phyloP scores from a whole-genome alignment of 176 grass and related monocot genomes.

The Eragrostis curvula region DNA sequence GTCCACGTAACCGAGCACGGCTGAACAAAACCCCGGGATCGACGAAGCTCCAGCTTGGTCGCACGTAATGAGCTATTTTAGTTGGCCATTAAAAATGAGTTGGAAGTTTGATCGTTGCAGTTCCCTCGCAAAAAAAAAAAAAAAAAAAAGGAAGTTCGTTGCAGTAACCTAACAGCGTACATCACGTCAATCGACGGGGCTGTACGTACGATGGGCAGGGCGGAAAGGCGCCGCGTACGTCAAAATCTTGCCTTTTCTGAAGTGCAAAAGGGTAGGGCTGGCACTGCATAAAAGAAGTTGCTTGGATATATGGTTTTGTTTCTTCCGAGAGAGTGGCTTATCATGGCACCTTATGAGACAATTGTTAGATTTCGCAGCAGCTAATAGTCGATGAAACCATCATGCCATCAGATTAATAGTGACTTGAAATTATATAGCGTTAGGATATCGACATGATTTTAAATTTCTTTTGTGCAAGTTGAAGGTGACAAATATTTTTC shows the following conservation, averaged over 20 bases:
- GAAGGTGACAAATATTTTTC: background rate
- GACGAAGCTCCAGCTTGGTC: conserved; percentile 37
- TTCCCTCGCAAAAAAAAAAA: no score
- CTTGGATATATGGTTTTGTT: background rate
- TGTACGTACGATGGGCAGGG: background rate
- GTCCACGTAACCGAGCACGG: conserved; percentile 35
- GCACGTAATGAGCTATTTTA: conserved; percentile 35
- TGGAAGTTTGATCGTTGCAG: background rate
- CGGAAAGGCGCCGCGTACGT: conserved; percentile 22
- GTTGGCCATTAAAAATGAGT: conserved; percentile 14
- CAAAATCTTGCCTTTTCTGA: conserved; percentile 35
- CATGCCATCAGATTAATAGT: conserved; percentile 23
- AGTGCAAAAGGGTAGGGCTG: conserved; percentile 37
- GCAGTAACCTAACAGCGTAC: conserved; percentile 10
- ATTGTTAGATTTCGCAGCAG: conserved; percentile 13
- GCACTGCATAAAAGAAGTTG: background rate
- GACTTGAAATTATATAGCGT: conserved; percentile 30
- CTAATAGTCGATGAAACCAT: background rate
- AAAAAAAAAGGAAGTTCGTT: background rate
- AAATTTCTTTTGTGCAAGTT: background rate
- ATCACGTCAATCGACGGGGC: conserved; percentile 9
- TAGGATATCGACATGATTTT: background rate
- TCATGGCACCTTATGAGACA: conserved; percentile 47
- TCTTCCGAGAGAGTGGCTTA: conserved; percentile 13
- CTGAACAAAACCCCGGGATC: conserved; percentile 7